Evolutionary conservation across 768 basidiomycete genomes (phyloP).

Genomic region (Auricularia cornea): DNA sequence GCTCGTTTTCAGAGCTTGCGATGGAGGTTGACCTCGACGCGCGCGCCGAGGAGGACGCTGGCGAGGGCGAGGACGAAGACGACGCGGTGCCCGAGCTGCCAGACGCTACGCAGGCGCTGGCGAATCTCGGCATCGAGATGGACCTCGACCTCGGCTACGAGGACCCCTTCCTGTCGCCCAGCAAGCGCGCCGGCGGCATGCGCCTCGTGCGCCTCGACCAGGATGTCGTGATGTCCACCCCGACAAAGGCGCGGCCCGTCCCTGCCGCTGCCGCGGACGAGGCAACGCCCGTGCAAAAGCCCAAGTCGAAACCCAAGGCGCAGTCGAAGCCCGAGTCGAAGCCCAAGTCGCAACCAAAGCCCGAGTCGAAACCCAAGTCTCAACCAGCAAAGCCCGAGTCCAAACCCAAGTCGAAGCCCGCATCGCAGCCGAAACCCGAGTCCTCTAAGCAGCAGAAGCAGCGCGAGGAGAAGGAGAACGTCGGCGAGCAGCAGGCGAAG

Average conservation of each 20-base stretch:
- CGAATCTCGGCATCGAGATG: neutral
- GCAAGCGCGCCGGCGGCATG: neutral
- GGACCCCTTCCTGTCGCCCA: slow-evolving; percentile 1
- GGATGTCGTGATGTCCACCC: neutral
- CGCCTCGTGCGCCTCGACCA: neutral
- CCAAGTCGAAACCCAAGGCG: too few species aligned
- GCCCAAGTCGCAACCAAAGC: too few species aligned
- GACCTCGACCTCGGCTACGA: neutral
- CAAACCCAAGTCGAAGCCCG: neutral
- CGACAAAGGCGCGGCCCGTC: neutral
- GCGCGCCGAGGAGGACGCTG: neutral
- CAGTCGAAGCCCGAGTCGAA: too few species aligned
- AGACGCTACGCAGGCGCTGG: neutral
- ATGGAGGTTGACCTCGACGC: neutral
- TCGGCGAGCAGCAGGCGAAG: neutral
- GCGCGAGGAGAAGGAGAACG: slow-evolving; percentile 3
- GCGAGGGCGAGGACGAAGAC: neutral
- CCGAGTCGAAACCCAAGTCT: too few species aligned
- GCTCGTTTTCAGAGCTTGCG: neutral
- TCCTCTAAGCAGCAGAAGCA: neutral
- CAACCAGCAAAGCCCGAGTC: too few species aligned
- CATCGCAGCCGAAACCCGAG: neutral
- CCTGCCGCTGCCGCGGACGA: too few species aligned
- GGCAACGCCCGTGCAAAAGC: neutral
- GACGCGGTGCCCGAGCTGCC: neutral